Percentiles rank a stretch among this genome's conserved stretches.
Evolutionary conservation across 2,329 filamentous ascomycete genomes (phyloP).

Genomic region (Penicillium sp.): DNA sequence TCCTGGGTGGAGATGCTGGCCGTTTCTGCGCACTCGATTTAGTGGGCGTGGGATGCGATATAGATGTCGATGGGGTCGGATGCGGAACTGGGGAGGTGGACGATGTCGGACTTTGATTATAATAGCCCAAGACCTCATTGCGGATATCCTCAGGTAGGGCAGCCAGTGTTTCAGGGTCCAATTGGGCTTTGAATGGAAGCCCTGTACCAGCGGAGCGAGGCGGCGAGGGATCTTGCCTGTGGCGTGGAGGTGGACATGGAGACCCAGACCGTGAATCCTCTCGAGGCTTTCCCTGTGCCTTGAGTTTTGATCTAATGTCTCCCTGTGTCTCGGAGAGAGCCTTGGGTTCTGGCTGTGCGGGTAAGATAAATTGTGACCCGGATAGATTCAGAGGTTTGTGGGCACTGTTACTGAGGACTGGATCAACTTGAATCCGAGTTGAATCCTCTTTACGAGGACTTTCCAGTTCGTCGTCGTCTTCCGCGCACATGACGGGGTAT

Average conservation of each 20-base stretch:
- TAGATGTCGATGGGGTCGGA: slow-evolving; percentile 1
- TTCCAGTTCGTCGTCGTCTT: slow-evolving; percentile 50
- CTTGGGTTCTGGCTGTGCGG: slow-evolving; percentile 71
- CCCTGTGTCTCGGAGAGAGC: slow-evolving; percentile 77
- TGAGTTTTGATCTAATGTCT: slow-evolving; percentile 75
- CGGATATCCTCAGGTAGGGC: slow-evolving; percentile 80
- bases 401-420: slow-evolving; percentile 34
- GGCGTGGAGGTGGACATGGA: slow-evolving; percentile 31
- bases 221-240: neutral
- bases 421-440: slow-evolving; percentile 30
- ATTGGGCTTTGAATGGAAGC: neutral
- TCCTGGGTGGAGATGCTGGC: neutral
- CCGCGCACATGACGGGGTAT: slow-evolving; percentile 25
- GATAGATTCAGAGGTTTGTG: slow-evolving; percentile 71
- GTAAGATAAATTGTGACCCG: slow-evolving; percentile 90
- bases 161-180: slow-evolving; percentile 63
- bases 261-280: slow-evolving; percentile 28
- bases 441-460: slow-evolving; percentile 42
- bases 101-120: neutral
- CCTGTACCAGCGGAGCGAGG: too few species aligned
- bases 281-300: slow-evolving; percentile 52
- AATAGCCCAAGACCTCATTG: slow-evolving; percentile 61
- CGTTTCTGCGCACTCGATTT: neutral
- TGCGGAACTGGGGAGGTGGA: slow-evolving; percentile 14
- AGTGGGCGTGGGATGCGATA: slow-evolving; percentile 2